Base-by-base conservation (phyloP, 306 rosid genomes). In the Aeschynomene evenia region DNA sequence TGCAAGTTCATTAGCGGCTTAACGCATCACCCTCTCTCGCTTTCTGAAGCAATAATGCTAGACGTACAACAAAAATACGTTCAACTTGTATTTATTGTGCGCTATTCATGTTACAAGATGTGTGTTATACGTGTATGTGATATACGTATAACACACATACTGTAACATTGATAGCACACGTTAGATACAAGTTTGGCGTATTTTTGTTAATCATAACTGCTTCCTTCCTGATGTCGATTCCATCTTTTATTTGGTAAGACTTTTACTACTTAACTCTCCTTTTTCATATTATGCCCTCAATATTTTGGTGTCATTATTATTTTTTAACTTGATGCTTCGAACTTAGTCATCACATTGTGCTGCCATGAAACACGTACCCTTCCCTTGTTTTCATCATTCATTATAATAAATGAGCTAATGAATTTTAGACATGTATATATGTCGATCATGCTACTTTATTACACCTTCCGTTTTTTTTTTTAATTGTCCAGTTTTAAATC, bases 1-100 rank as follows among this genome's bases (percentile, higher is more conserved):
- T 71, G 62, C 34, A 48, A 14, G 7, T 22, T 53, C 81, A 80
- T 77, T 83, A n/a, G n/a, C 71, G 72, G 81, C 79, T n/a, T 67
- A 71, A 74, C 16, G n/a, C n/a, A 71, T 31, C 28, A 26, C 64
- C 59, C 67, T 62, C 52, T 60, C n/a, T n/a, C n/a, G n/a, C n/a
- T n/a, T n/a, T n/a, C n/a, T n/a, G n/a, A n/a, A n/a, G n/a, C n/a
- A n/a, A n/a, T n/a, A n/a, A n/a, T n/a, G n/a, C n/a, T n/a, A n/a
- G n/a, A n/a, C n/a, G n/a, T n/a, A n/a, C n/a, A n/a, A n/a, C n/a
- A n/a, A n/a, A n/a, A n/a, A n/a, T n/a, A n/a, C n/a, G n/a, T n/a
- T n/a, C n/a, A n/a, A n/a, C n/a, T n/a, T n/a, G n/a, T n/a, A n/a
- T n/a, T n/a, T n/a, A n/a, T n/a, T n/a, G n/a, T n/a, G n/a, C n/a